Evolutionary conservation across 164 flowering plant species (phyloP).

Genomic region (Paratinospora sagittata): DNA sequence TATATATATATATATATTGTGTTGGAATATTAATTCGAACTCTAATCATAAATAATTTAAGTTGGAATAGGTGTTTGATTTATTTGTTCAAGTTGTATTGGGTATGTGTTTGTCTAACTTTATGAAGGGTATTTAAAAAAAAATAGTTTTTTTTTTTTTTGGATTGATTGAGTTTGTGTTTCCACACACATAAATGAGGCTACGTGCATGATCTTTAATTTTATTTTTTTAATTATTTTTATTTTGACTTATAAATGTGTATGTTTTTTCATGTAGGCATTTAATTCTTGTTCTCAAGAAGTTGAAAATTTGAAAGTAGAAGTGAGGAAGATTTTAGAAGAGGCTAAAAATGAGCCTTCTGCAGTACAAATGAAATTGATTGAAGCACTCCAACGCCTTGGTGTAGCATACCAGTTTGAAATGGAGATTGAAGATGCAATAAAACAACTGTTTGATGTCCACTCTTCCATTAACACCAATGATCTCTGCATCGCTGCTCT

Average conservation of each 20-base stretch:
- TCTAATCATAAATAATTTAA: no score
- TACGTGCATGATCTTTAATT: no score
- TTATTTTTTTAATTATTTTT: no score
- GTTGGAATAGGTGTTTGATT: no score
- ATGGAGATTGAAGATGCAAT: not conserved
- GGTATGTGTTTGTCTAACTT: no score
- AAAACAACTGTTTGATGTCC: not conserved
- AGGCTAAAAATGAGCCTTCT: not conserved
- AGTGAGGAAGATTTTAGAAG: not conserved
- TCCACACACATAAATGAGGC: not conserved
- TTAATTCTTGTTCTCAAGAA: not conserved
- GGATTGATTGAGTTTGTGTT: not conserved
- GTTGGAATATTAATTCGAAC: no score
- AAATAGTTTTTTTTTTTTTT: not conserved
- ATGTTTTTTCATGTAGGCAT: not conserved
- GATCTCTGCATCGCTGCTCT: not conserved
- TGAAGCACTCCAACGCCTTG: not conserved
- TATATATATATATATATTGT: no score
- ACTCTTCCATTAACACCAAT: not conserved
- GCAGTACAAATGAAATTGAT: constrained; percentile 1
- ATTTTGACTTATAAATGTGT: no score
- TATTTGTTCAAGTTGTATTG: no score
- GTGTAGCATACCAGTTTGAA: not conserved
- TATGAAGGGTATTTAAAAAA: no score
- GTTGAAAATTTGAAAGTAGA: not conserved